Percentiles rank a stretch among this genome's conserved stretches.
phyloP scores from a whole-genome alignment of 1,284 basidiomycete species.

The Sphaerobolus stellatus region DNA sequence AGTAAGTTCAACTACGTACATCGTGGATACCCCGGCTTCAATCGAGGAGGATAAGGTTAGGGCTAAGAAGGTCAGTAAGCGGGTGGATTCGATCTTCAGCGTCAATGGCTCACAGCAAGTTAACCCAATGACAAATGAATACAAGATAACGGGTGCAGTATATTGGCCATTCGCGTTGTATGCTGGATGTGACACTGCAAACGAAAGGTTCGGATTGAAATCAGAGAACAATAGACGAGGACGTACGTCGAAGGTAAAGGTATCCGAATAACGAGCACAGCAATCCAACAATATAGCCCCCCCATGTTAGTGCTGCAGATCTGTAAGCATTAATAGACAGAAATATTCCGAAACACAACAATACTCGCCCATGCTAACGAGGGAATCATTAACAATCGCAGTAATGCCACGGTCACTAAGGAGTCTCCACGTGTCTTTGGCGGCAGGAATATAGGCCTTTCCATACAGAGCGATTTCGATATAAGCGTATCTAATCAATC shows the following conservation, averaged over 20 bases:
- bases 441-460: constrained; percentile 82
- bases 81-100: background rate
- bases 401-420: constrained; percentile 85
- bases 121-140: constrained; percentile 77
- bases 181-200: constrained; percentile 62
- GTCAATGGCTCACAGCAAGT: constrained; percentile 58
- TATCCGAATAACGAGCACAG: constrained; percentile 79
- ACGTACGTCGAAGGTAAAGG: constrained; percentile 74
- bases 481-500: constrained; percentile 62
- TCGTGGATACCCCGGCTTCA: constrained; percentile 81
- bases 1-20: constrained; percentile 49
- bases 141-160: constrained; percentile 75
- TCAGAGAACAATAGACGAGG: background rate
- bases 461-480: constrained; percentile 89
- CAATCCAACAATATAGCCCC: constrained; percentile 76
- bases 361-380: constrained; percentile 73
- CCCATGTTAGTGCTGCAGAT: constrained; percentile 62
- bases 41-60: constrained; percentile 68
- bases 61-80: constrained; percentile 36
- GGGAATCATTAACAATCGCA: constrained; percentile 81
- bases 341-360: constrained; percentile 4
- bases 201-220: constrained; percentile 14
- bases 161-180: constrained; percentile 76
- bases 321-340: constrained; percentile 4
- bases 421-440: constrained; percentile 88